phyloP scores from a whole-genome alignment of 2,329 filamentous ascomycete species.

The Sporothrix mexicana region DNA sequence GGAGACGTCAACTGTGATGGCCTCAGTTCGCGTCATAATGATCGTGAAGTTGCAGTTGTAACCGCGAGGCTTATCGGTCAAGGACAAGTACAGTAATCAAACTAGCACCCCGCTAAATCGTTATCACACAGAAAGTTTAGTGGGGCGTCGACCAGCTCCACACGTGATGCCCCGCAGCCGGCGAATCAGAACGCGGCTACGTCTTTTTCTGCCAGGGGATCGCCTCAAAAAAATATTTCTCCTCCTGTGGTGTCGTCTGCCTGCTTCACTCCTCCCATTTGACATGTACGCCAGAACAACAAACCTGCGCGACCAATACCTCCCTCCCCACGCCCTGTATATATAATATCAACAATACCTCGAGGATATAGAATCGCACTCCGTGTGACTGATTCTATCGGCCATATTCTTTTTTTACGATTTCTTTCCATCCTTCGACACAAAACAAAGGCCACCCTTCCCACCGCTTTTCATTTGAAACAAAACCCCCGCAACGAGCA shows the following conservation, averaged over 20 bases:
- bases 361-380: no score
- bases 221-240: conserved; percentile 20
- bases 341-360: background rate
- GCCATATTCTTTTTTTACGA: background rate
- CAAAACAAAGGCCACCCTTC: background rate
- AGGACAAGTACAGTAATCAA: background rate
- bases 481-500: conserved; percentile 12
- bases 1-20: background rate
- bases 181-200: background rate
- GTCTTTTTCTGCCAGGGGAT: background rate
- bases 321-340: background rate
- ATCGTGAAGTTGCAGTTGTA: background rate
- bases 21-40: conserved; percentile 18
- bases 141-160: background rate
- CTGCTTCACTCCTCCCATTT: conserved; percentile 24
- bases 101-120: background rate
- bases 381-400: no score
- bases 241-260: conserved; percentile 25
- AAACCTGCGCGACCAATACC: background rate
- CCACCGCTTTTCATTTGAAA: background rate
- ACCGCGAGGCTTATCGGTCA: background rate
- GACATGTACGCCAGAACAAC: background rate
- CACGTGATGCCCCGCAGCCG: conserved; percentile 3
- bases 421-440: background rate
- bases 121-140: background rate